Base-by-base conservation (phyloP, 2,329 filamentous ascomycete genomes). In the Paecilomyces sp. region DNA sequence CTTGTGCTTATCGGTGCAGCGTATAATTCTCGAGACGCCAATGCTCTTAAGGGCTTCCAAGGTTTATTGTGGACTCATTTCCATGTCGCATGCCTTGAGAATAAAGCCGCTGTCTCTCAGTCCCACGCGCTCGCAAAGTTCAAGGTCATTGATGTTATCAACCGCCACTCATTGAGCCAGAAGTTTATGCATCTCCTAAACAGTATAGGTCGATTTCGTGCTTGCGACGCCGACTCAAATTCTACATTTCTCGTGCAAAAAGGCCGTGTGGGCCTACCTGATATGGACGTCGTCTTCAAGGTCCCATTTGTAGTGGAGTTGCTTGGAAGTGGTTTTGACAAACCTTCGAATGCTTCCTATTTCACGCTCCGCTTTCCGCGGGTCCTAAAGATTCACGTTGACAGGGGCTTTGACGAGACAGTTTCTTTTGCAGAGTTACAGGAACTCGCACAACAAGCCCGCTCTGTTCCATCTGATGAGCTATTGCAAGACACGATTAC, bases 231-330 rank as follows among this genome's bases (percentile, higher is more conserved):
- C 67, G 59, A 71, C 63, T 66, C 66, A 3, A 68, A 67, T 8
- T 60, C 67, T 0, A 65, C 68, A 0, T 81, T 85, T 53, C 64
- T 72, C 1, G 66, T 88, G 8, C 74, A 79, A 15, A 74, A 82
- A 22, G 78, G 81, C 11, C 72, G 75, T 11, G 77, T 57, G 15
- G 62, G 62, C 34, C 63, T 77, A 5, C 68, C 74, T 0, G 59
- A 62, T 24, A 74, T 77, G 60, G 71, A 74, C 30, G 67, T 72
- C 3, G 73, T 87, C 0, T 96, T 96, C 71, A 82, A 80, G 6
- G 78, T 80, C 0, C 91, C 91, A 0, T 83, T 91, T 22, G 85
- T 96, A 0, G 89, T 92, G 59, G 92, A 96, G 65, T 78, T 96
- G 61, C 81, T 89, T 25, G 92, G 91, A 57, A 90, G 90, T 62